phyloP scores from a whole-genome alignment of 331 rosid species.

The Malus hybrid region DNA sequence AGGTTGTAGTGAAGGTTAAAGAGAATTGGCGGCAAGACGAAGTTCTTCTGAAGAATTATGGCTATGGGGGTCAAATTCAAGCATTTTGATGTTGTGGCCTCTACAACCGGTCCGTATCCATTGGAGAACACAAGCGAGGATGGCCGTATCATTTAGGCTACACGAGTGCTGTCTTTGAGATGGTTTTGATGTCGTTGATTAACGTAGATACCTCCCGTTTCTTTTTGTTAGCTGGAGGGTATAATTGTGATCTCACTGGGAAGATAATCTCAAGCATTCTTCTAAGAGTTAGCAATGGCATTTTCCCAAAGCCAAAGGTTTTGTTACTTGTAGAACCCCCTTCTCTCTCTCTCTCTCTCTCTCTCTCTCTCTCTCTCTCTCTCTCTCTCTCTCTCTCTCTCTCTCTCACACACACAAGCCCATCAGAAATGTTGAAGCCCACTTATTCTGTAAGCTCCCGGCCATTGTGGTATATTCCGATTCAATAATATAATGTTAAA shows the following conservation, averaged over 20 bases:
- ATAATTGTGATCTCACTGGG: neutral
- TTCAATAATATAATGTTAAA: too few species aligned
- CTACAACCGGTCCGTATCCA: neutral
- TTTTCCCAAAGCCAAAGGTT: slow-evolving; percentile 9
- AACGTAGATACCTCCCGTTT: neutral
- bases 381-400: too few species aligned
- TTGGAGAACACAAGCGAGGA: neutral
- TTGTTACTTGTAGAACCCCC: neutral
- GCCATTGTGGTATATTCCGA: neutral
- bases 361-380: too few species aligned
- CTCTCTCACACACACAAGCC: neutral
- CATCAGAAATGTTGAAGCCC: neutral
- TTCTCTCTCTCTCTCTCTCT: neutral
- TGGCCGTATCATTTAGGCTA: neutral
- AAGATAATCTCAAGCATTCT: neutral
- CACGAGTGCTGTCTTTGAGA: neutral
- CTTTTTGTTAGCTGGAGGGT: neutral
- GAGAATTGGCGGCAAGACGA: slow-evolving; percentile 97
- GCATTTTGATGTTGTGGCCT: slow-evolving; percentile 25
- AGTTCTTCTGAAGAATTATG: slow-evolving; percentile 65
- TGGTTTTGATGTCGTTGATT: neutral
- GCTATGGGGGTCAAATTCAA: slow-evolving; percentile 78
- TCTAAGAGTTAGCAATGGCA: neutral
- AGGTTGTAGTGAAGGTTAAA: slow-evolving; percentile 88
- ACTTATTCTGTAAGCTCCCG: neutral